Evolutionary conservation across 345 rosid species (phyloP).

Genomic region (Citrus cavaleriei): DNA sequence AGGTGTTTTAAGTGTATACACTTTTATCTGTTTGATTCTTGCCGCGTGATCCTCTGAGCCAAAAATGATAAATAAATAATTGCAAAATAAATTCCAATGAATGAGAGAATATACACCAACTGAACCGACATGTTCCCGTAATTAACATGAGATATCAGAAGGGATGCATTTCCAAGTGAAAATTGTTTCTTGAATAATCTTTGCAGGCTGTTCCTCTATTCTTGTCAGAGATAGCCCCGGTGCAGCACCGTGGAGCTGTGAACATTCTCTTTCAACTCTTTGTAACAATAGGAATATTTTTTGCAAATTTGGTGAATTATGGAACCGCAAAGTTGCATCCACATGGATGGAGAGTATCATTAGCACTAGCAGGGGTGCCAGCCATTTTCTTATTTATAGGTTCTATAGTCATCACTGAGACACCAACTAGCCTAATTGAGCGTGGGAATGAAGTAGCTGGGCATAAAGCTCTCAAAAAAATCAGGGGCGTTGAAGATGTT

Average conservation of each 20-base stretch:
- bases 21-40: too few species aligned
- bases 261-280: conserved; percentile 56
- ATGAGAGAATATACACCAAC: neutral
- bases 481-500: conserved; percentile 50
- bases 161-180: neutral
- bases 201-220: conserved; percentile 63
- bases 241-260: conserved; percentile 49
- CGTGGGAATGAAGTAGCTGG: conserved; percentile 29
- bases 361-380: conserved; percentile 52
- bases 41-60: neutral
- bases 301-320: conserved; percentile 54
- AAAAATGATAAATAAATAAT: too few species aligned
- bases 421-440: conserved; percentile 64
- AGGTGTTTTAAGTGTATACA: too few species aligned
- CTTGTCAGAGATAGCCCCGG: conserved; percentile 62
- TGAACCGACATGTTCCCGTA: neutral
- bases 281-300: conserved; percentile 49
- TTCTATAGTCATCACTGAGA: conserved; percentile 44
- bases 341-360: conserved; percentile 49
- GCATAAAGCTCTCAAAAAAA: conserved; percentile 32
- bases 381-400: conserved; percentile 47
- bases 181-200: neutral
- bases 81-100: neutral
- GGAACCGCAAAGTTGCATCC: conserved; percentile 36
- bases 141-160: too few species aligned